Percentiles rank a stretch among this genome's conserved stretches.
Evolutionary conservation across 1,139 yeast genomes (phyloP).

Genomic region (Kazachstania sp.): DNA sequence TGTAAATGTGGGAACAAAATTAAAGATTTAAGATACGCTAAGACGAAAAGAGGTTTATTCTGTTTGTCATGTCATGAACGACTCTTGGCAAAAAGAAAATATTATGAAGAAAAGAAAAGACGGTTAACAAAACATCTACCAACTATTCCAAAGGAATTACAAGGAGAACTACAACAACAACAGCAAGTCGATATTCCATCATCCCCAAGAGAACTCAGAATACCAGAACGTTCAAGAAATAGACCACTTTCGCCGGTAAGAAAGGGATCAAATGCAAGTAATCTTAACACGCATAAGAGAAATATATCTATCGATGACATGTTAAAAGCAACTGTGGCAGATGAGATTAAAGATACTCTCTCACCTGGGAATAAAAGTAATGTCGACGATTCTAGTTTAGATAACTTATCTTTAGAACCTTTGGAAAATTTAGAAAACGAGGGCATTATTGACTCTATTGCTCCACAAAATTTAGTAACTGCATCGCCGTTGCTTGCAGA

Average conservation of each 20-base stretch:
- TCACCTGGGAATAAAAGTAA: not conserved
- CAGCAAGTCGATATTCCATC: not conserved
- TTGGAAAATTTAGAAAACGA: constrained; percentile 2
- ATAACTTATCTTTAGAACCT: constrained; percentile 2
- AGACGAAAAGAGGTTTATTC: constrained; percentile 88
- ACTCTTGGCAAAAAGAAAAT: constrained; percentile 39
- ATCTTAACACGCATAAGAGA: constrained; percentile 10
- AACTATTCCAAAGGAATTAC: constrained; percentile 17
- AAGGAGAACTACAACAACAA: not conserved
- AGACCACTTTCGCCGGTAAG: constrained; percentile 14
- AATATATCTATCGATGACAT: constrained; percentile 22
- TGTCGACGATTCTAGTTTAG: not conserved
- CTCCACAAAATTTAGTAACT: not conserved
- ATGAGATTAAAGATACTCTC: constrained; percentile 4
- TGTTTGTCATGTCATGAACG: constrained; percentile 92
- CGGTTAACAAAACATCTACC: constrained; percentile 29
- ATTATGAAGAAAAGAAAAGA: constrained; percentile 35
- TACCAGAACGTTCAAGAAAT: constrained; percentile 15
- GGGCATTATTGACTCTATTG: constrained; percentile 1
- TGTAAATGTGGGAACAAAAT: constrained; percentile 82
- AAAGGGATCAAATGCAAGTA: not conserved
- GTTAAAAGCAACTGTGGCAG: constrained; percentile 18
- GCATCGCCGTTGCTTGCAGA: not conserved
- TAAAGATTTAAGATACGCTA: constrained; percentile 83
- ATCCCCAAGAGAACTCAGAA: constrained; percentile 6